A percentile compares a stretch with the other conserved stretches of the same genome.
These are phyloP conservation scores for Parascedosporium putredinis DNA, from an alignment of 2,329 filamentous ascomycete species.

Conservation along the genomic window DNA sequence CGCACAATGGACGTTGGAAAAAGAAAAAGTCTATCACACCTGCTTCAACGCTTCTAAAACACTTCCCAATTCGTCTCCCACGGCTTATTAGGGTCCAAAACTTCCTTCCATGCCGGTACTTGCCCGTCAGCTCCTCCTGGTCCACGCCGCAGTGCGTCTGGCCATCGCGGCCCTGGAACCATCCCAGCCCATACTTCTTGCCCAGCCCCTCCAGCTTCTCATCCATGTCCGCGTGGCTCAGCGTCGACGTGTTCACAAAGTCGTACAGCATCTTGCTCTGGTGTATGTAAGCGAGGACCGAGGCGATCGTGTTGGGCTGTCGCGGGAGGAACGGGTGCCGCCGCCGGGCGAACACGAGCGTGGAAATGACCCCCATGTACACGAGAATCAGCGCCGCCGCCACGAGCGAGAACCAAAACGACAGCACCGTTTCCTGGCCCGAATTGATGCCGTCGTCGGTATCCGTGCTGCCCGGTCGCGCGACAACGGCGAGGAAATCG, in stretches of 20 bases:
- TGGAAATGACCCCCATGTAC: slow-evolving; percentile 51
- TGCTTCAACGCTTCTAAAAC: slow-evolving; percentile 13
- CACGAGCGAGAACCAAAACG: slow-evolving; percentile 56
- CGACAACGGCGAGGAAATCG: slow-evolving; percentile 37
- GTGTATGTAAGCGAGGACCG: slow-evolving; percentile 66
- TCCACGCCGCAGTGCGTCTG: slow-evolving; percentile 69
- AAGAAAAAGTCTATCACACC: neutral
- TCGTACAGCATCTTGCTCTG: slow-evolving; percentile 70
- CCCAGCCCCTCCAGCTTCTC: slow-evolving; percentile 45
- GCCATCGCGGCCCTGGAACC: slow-evolving; percentile 65
- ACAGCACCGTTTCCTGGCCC: slow-evolving; percentile 49
- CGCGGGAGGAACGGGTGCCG: slow-evolving; percentile 63
- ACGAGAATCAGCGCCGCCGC: slow-evolving; percentile 54
- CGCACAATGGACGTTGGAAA: too few species aligned
- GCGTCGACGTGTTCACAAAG: slow-evolving; percentile 60
- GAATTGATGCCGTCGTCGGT: slow-evolving; percentile 25
- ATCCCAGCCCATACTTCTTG: slow-evolving; percentile 65
- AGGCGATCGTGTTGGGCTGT: slow-evolving; percentile 69
- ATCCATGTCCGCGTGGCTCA: slow-evolving; percentile 52
- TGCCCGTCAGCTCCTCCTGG: slow-evolving; percentile 57
- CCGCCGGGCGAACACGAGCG: slow-evolving; percentile 49
- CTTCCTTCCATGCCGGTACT: slow-evolving; percentile 54
- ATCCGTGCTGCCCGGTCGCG: slow-evolving; percentile 9
- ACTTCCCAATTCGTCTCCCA: slow-evolving; percentile 36
- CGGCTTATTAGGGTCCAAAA: slow-evolving; percentile 38